Base-by-base conservation (phyloP, 1,284 basidiomycete genomes). In the Athelia sp. region DNA sequence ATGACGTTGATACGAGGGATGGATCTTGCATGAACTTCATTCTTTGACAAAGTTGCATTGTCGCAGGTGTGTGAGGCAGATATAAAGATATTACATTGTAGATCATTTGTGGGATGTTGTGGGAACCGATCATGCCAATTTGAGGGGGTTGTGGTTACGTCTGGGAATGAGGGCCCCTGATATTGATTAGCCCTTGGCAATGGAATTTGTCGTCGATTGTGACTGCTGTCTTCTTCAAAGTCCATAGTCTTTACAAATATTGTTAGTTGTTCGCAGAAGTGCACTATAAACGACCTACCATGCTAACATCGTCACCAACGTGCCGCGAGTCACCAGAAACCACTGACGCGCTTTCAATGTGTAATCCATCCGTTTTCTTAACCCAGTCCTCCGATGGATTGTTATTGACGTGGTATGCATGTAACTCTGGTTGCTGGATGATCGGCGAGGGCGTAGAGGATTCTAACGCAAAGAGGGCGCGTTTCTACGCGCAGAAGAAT, bases 361-460 rank as follows among this genome's bases (percentile, higher is more conserved):
- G 73, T 51, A 86, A 68, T 17, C 73, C 79, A 51, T 76, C 71
- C 10, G 84, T 75, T 56, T 80, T 81, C 50, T 72, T 70, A 13
- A 86, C 82, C 84, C 82, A 86, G 56, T 87, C 84, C 51, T 85
- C 84, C 4, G 78, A 73, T 10, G 66, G 59, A 13, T 31, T 51
- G 45, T 46, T 35, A 49, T 51, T 55, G 17, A 10, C 24, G 13
- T 43, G n/a, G n/a, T n/a, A n/a, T 29, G 6, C 26, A 29, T 8
- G 19, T 4, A 44, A 10, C 50, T 51, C 60, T 40, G 43, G 56
- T 52, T 54, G 53, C 18, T 23, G 55, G 47, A 45, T 54, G 38
- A 46, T 26, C 23, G 40, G 17, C 56, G 47, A 40, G 52, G 55
- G 47, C 40, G 47, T 54, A 54, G 46, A 53, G 54, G 44, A 40